Percentiles rank a stretch among this genome's conserved stretches.
Evolutionary conservation across 2,329 filamentous ascomycete genomes (phyloP).

Genomic region (Colletotrichum somersetense): DNA sequence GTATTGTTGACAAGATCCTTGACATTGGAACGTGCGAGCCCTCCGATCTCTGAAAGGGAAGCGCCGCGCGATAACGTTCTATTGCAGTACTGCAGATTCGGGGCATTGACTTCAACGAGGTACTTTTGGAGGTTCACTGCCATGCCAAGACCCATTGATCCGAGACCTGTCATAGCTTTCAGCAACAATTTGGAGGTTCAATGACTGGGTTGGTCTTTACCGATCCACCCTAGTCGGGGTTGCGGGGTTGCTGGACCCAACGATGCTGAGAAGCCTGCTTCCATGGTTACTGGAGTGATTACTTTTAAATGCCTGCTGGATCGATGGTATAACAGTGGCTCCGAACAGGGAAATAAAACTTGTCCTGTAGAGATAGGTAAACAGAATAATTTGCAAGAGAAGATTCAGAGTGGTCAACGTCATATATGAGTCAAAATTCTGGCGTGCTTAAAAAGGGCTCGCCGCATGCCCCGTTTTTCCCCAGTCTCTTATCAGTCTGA

Average conservation of each 20-base stretch:
- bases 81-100: constrained; percentile 57
- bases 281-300: not conserved
- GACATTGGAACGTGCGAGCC: constrained; percentile 43
- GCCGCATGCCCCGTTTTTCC: constrained; percentile 5
- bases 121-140: constrained; percentile 62
- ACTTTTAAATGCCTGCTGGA: not conserved
- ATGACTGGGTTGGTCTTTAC: not conserved
- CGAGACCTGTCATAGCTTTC: constrained; percentile 52
- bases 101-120: constrained; percentile 44
- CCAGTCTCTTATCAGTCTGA: constrained; percentile 11
- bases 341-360: not conserved
- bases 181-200: not conserved
- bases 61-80: constrained; percentile 61
- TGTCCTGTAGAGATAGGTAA: not conserved
- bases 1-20: constrained; percentile 47
- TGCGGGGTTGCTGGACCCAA: not conserved
- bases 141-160: constrained; percentile 66
- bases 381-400: not conserved
- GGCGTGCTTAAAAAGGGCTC: not conserved
- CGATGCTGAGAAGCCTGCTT: not conserved
- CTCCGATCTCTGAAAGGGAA: constrained; percentile 48
- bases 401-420: not conserved
- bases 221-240: constrained; percentile 40
- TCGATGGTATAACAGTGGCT: not conserved
- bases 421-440: constrained; percentile 6